Evolutionary conservation across 371 early-diverging fungal species (phyloP).

Genomic region (Mortierella sp.): DNA sequence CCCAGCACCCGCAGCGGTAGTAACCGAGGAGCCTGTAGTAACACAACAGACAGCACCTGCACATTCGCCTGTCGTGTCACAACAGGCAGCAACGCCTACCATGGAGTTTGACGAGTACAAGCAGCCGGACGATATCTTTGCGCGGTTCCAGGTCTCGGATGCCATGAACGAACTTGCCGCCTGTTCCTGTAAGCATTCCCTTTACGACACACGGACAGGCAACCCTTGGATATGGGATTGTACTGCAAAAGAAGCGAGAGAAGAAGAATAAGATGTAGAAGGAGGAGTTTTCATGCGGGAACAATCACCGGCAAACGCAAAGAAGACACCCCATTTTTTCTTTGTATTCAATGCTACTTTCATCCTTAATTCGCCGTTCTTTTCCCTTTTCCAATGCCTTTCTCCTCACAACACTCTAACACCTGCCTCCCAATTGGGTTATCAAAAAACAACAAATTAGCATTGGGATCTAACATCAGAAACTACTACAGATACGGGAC

Average conservation of each 20-base stretch:
- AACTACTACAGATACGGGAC: conserved; percentile 56
- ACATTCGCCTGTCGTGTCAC: neutral
- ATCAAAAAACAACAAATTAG: too few species aligned
- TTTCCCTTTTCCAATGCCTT: too few species aligned
- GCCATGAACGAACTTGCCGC: conserved; percentile 47
- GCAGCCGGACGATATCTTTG: conserved; percentile 39
- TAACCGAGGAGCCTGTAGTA: neutral
- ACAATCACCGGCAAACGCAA: too few species aligned
- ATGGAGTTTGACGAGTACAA: conserved; percentile 47
- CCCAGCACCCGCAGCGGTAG: conserved; percentile 7
- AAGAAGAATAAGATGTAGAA: neutral
- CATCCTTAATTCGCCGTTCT: neutral
- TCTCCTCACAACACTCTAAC: too few species aligned
- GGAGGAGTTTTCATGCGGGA: too few species aligned
- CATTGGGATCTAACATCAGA: conserved; percentile 49
- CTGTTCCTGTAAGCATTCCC: conserved; percentile 39
- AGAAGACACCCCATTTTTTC: neutral
- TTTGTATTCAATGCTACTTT: too few species aligned
- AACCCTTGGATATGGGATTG: neutral
- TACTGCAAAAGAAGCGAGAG: neutral
- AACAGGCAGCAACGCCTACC: neutral
- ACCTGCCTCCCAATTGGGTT: too few species aligned
- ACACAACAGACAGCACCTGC: neutral
- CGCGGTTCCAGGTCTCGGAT: conserved; percentile 42
- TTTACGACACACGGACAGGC: neutral